Percentiles rank a stretch among this genome's conserved stretches.
phyloP scores from a whole-genome alignment of 257 asterid species.

The Sherardia arvensis region DNA sequence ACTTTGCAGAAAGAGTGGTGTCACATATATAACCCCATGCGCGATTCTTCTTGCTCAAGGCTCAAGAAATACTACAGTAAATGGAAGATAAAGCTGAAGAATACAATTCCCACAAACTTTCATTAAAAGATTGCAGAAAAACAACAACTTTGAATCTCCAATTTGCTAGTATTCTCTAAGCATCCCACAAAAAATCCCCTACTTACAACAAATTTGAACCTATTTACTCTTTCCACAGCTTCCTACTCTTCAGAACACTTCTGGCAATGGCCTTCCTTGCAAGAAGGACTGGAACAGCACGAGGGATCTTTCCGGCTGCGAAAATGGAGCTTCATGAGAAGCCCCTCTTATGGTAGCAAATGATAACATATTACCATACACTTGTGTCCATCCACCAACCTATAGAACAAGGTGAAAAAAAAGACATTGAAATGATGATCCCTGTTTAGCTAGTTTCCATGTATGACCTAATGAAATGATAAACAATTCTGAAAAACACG shows the following conservation, averaged over 20 bases:
- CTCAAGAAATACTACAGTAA: too few relatives aligned
- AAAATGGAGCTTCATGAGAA: conserved; percentile 72
- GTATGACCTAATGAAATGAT: too few relatives aligned
- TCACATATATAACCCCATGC: too few relatives aligned
- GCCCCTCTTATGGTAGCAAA: conserved; percentile 77
- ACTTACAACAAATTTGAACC: conserved; percentile 8
- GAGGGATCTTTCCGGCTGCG: conserved; percentile 63
- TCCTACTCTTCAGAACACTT: conserved; percentile 18
- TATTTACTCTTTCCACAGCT: conserved; percentile 7
- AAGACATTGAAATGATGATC: not conserved
- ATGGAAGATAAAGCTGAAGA: too few relatives aligned
- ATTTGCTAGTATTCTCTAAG: too few relatives aligned
- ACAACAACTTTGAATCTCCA: too few relatives aligned
- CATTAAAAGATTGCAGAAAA: too few relatives aligned
- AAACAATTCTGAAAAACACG: not conserved
- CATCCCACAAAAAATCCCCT: not conserved
- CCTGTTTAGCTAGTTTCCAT: not conserved
- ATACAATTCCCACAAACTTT: too few relatives aligned
- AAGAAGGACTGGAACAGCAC: conserved; percentile 61
- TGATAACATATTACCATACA: conserved; percentile 46
- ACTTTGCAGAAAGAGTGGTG: not conserved
- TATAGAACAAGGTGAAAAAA: conserved; percentile 4
- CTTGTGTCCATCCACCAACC: conserved; percentile 82
- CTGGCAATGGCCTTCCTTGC: conserved; percentile 47
- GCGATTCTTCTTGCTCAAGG: too few relatives aligned